Conservation (phyloP, 2,329 filamentous ascomycete species). For the Rhinocladiella similis region DNA sequence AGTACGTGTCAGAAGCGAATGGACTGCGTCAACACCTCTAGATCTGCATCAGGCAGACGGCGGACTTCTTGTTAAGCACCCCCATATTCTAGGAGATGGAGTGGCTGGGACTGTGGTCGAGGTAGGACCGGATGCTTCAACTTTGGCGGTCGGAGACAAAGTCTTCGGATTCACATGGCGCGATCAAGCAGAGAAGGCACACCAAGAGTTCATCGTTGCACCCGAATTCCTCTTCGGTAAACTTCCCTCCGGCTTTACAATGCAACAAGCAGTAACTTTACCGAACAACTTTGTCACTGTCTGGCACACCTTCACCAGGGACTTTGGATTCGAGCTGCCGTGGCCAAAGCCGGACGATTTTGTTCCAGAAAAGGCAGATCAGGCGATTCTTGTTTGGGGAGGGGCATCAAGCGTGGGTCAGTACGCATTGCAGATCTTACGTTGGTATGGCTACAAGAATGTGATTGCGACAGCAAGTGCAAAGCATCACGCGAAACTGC, state of each 20-base stretch:
- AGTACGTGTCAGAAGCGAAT: constrained; percentile 56
- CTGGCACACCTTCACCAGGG: constrained; percentile 54
- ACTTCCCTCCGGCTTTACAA: constrained; percentile 45
- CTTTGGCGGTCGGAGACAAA: constrained; percentile 53
- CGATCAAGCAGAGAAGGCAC: constrained; percentile 49
- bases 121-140: constrained; percentile 47
- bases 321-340: constrained; percentile 56
- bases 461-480: constrained; percentile 37
- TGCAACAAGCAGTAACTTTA: constrained; percentile 53
- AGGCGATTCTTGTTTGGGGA: constrained; percentile 38
- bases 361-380: constrained; percentile 36
- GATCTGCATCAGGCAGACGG: constrained; percentile 64
- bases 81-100: constrained; percentile 53
- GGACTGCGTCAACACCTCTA: constrained; percentile 62
- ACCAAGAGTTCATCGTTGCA: constrained; percentile 58
- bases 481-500: constrained; percentile 33
- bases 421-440: constrained; percentile 37
- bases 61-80: constrained; percentile 54
- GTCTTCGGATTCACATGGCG: constrained; percentile 59
- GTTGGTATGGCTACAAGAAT: constrained; percentile 36
- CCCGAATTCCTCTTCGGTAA: constrained; percentile 52
- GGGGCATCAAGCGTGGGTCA: constrained; percentile 39
- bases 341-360: constrained; percentile 55
- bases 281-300: constrained; percentile 61
- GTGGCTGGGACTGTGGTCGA: constrained; percentile 56